Evolutionary conservation across 306 rosid genomes (phyloP).

Genomic region (Arachis hypogaea): DNA sequence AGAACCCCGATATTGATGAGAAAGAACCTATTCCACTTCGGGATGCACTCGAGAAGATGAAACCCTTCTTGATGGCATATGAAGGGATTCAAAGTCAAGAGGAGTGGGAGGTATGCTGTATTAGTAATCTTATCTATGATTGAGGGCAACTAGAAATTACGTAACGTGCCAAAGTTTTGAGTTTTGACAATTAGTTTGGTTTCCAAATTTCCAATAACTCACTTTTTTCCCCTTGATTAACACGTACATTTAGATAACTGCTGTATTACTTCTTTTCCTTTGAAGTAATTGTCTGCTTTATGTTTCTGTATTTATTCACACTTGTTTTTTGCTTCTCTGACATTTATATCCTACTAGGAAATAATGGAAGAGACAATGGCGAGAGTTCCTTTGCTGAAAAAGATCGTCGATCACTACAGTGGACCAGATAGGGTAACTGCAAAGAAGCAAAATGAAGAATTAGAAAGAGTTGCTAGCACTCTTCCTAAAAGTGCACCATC

Average conservation of each 20-base stretch:
- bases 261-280: slow-evolving; percentile 13
- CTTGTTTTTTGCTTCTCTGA: slow-evolving; percentile 34
- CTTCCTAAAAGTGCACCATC: slow-evolving; percentile 71
- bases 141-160: slow-evolving; percentile 9
- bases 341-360: slow-evolving; percentile 55
- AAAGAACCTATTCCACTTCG: slow-evolving; percentile 79
- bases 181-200: slow-evolving; percentile 19
- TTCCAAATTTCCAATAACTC: slow-evolving; percentile 18
- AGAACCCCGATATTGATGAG: slow-evolving; percentile 88
- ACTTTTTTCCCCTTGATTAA: slow-evolving; percentile 7
- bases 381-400: slow-evolving; percentile 74
- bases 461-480: slow-evolving; percentile 86
- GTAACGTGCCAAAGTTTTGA: slow-evolving; percentile 12
- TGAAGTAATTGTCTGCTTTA: slow-evolving; percentile 14
- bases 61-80: slow-evolving; percentile 89
- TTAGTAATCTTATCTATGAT: slow-evolving; percentile 28
- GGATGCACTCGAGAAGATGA: slow-evolving; percentile 89
- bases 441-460: slow-evolving; percentile 73
- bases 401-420: slow-evolving; percentile 85
- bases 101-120: slow-evolving; percentile 90
- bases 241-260: slow-evolving; percentile 25
- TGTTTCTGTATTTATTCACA: not conserved
- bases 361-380: slow-evolving; percentile 77
- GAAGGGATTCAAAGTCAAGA: slow-evolving; percentile 87
- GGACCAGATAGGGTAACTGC: slow-evolving; percentile 94